Evolutionary conservation across 495 filamentous ascomycete species (phyloP).

Genomic region (Talaromyces stipitatus): DNA sequence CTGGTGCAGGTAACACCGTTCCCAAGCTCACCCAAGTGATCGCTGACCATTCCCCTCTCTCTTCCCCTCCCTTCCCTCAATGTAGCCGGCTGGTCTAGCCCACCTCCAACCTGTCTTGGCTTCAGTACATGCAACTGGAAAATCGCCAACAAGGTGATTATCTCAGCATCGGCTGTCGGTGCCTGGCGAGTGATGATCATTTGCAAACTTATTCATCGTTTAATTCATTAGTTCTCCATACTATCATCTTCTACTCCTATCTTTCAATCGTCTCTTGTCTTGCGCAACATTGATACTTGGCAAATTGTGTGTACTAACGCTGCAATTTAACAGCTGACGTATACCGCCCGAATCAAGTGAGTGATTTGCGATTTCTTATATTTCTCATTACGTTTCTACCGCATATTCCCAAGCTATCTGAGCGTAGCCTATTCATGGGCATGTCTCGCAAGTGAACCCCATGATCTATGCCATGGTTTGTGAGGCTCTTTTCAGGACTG

Average conservation of each 20-base stretch:
- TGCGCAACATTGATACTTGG: constrained; percentile 27
- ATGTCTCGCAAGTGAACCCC: background rate
- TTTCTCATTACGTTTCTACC: constrained; percentile 10
- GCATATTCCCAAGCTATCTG: constrained; percentile 10
- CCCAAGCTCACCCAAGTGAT: constrained; percentile 3
- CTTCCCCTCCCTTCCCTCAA: constrained; percentile 13
- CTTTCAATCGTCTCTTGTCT: constrained; percentile 23
- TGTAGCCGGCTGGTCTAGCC: constrained; percentile 4
- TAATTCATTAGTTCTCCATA: background rate
- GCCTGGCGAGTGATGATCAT: constrained; percentile 9
- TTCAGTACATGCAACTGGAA: background rate
- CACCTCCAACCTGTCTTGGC: background rate
- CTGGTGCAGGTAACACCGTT: constrained; percentile 17
- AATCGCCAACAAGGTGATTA: background rate
- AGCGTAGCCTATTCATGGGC: no score
- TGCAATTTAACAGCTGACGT: constrained; percentile 39
- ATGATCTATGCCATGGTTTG: background rate
- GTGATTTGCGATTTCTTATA: constrained; percentile 15
- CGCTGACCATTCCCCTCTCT: constrained; percentile 9
- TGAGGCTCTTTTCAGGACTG: background rate
- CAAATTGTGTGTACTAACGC: constrained; percentile 13
- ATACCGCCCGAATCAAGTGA: constrained; percentile 49
- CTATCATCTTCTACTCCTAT: background rate
- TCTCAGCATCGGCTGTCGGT: background rate
- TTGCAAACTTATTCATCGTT: constrained; percentile 1